These are phyloP conservation scores for Fraxinus floribunda DNA, from an alignment of 305 asterid species.

Conservation along the genomic window DNA sequence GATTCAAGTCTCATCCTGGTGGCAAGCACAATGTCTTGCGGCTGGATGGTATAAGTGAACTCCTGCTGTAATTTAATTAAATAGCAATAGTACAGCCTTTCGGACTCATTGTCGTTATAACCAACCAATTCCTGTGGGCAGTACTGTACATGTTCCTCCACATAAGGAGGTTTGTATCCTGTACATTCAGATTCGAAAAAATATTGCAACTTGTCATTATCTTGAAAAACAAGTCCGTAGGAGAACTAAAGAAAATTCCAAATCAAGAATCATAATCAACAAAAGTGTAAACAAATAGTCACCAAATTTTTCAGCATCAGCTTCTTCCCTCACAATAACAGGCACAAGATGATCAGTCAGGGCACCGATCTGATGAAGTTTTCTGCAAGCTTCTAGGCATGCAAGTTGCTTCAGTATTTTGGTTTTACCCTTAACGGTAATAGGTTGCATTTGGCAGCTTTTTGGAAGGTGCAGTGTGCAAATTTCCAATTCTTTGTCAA, in stretches of 20 bases:
- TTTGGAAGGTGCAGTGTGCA: slow-evolving; percentile 67
- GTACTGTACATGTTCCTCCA: slow-evolving; percentile 42
- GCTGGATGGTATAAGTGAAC: slow-evolving; percentile 37
- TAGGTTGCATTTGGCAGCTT: slow-evolving; percentile 54
- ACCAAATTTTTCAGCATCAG: slow-evolving; percentile 43
- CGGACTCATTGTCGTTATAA: slow-evolving; percentile 18
- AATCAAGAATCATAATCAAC: background rate
- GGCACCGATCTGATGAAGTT: slow-evolving; percentile 64
- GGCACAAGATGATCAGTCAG: slow-evolving; percentile 80
- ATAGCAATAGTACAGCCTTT: slow-evolving; percentile 45
- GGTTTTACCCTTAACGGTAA: slow-evolving; percentile 38
- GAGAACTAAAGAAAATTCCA: slow-evolving; percentile 6
- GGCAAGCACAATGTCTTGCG: slow-evolving; percentile 53
- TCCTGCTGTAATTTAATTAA: slow-evolving; percentile 41
- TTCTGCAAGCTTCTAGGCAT: slow-evolving; percentile 78
- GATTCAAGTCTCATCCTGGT: slow-evolving; percentile 41
- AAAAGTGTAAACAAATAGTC: slow-evolving; percentile 12
- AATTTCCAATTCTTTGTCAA: slow-evolving; percentile 39
- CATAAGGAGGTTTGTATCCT: slow-evolving; percentile 37
- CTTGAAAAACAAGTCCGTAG: background rate
- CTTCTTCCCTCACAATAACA: slow-evolving; percentile 59
- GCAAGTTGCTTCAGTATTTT: slow-evolving; percentile 64
- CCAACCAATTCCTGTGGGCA: slow-evolving; percentile 64
- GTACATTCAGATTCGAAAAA: slow-evolving; percentile 21
- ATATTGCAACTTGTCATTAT: background rate